Evolutionary conservation across 139 green algal species (phyloP).

Genomic region (Ostreobium quekettii): DNA sequence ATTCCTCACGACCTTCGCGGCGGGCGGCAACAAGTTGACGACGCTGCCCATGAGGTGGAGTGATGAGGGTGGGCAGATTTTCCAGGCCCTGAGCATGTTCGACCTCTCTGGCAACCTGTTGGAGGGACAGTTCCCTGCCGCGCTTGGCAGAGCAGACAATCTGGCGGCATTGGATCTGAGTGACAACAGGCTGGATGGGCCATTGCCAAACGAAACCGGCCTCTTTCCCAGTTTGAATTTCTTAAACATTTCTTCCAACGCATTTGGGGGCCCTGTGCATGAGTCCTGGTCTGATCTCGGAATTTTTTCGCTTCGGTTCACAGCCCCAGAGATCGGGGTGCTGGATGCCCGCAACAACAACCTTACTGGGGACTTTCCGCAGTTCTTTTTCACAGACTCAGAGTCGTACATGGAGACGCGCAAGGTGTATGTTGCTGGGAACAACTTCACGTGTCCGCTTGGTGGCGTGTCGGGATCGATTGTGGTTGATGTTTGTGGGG

Average conservation of each 20-base stretch:
- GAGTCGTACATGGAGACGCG: neutral
- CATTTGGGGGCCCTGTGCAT: neutral
- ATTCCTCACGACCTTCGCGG: neutral
- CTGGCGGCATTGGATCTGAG: constrained; percentile 3
- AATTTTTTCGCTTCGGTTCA: neutral
- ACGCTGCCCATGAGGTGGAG: neutral
- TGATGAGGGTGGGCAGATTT: neutral
- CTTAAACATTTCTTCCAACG: constrained; percentile 11
- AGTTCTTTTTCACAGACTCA: constrained; percentile 1
- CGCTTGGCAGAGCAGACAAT: neutral
- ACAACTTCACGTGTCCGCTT: constrained; percentile 5
- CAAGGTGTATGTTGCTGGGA: constrained; percentile 1
- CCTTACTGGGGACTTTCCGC: neutral
- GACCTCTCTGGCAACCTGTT: constrained; percentile 2
- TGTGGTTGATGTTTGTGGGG: too few species aligned
- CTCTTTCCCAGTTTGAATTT: neutral
- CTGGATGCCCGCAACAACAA: constrained; percentile 5
- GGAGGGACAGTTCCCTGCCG: neutral
- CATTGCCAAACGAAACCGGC: neutral
- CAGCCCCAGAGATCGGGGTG: neutral
- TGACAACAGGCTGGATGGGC: neutral
- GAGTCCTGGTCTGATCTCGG: neutral
- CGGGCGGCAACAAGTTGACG: neutral
- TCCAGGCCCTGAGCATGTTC: neutral
- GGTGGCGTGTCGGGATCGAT: too few species aligned